Evolutionary conservation across 1,139 yeast genomes (phyloP).

Genomic region (Diutina neorugosa): DNA sequence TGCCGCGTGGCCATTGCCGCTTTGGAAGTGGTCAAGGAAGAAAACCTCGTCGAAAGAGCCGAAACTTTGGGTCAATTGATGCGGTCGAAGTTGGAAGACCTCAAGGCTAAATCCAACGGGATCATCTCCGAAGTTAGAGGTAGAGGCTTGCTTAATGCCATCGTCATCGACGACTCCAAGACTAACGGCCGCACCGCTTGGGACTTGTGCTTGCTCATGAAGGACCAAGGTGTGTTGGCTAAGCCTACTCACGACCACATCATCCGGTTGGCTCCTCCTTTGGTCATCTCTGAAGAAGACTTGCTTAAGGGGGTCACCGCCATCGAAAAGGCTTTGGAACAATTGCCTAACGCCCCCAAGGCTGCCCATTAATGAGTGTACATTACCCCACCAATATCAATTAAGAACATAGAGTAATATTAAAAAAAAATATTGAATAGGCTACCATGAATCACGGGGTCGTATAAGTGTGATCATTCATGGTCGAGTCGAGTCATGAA

Average conservation of each 20-base stretch:
- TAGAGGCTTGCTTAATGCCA: constrained; percentile 77
- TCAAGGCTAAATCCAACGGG: constrained; percentile 52
- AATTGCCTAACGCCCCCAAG: constrained; percentile 43
- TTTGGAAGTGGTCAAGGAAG: constrained; percentile 78
- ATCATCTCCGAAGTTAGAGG: constrained; percentile 89
- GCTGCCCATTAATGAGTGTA: constrained; percentile 20
- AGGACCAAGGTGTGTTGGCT: constrained; percentile 80
- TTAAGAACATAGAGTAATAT: background rate
- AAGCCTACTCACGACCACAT: constrained; percentile 96
- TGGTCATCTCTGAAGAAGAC: constrained; percentile 83
- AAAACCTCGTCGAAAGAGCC: constrained; percentile 74
- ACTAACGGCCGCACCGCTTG: constrained; percentile 90
- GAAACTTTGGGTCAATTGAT: constrained; percentile 57
- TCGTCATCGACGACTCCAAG: constrained; percentile 76
- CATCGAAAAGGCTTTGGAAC: constrained; percentile 49
- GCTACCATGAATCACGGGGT: too few relatives aligned
- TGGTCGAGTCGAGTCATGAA: too few relatives aligned
- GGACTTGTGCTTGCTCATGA: constrained; percentile 89
- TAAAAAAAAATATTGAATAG: too few relatives aligned
- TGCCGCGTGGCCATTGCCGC: constrained; percentile 95
- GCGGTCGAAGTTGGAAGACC: constrained; percentile 49
- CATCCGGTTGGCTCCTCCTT: constrained; percentile 92
- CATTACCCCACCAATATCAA: background rate
- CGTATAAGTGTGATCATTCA: too few relatives aligned
- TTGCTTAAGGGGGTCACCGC: constrained; percentile 68